Conservation (phyloP, 2,329 filamentous ascomycete genomes). For the Fusarium anguioides region DNA sequence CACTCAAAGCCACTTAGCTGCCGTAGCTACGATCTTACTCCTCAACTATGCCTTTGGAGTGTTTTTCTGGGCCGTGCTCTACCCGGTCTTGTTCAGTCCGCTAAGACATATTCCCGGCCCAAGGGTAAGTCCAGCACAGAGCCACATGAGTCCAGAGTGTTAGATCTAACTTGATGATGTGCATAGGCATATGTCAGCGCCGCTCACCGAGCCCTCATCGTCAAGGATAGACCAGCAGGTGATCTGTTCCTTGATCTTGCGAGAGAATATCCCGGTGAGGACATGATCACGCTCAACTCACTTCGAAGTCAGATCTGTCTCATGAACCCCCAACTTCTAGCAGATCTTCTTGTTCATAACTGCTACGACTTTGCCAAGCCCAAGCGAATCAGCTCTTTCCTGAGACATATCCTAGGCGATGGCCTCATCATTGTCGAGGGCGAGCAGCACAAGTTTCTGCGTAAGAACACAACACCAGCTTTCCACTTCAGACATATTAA, state of each 20-base stretch:
- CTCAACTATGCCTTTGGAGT: slow-evolving; percentile 38
- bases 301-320: slow-evolving; percentile 35
- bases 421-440: slow-evolving; percentile 74
- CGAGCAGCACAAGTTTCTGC: slow-evolving; percentile 74
- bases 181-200: slow-evolving; percentile 33
- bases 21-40: slow-evolving; percentile 16
- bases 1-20: slow-evolving; percentile 22
- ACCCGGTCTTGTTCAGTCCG: slow-evolving; percentile 39
- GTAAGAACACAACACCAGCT: slow-evolving; percentile 75
- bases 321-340: slow-evolving; percentile 40
- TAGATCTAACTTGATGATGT: background rate
- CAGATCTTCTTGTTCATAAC: slow-evolving; percentile 44
- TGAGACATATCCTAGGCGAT: slow-evolving; percentile 66
- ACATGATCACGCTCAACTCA: slow-evolving; percentile 37
- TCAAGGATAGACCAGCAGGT: slow-evolving; percentile 39
- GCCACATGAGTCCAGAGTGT: background rate
- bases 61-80: slow-evolving; percentile 33
- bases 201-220: slow-evolving; percentile 26
- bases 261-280: slow-evolving; percentile 40
- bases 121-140: slow-evolving; percentile 15
- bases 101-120: slow-evolving; percentile 38
- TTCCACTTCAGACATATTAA: slow-evolving; percentile 77
- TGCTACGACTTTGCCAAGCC: slow-evolving; percentile 68
- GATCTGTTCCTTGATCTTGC: slow-evolving; percentile 44
- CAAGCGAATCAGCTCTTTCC: slow-evolving; percentile 56